Evolutionary conservation across 345 rosid species (phyloP).

Genomic region (Aquilaria malaccensis): DNA sequence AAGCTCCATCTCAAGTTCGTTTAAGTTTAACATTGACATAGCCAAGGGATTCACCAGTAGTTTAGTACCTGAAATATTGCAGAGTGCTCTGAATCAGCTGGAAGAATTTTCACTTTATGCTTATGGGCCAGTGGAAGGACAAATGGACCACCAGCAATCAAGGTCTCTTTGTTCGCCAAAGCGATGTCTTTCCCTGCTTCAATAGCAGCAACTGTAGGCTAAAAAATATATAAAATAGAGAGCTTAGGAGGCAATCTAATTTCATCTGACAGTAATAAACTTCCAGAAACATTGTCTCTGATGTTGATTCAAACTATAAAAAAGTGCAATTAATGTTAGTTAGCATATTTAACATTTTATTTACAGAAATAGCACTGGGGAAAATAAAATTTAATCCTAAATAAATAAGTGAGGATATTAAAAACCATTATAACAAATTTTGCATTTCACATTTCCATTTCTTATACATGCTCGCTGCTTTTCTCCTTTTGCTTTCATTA

Average conservation of each 20-base stretch:
- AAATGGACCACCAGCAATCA: slow-evolving; percentile 95
- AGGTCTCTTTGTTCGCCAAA: slow-evolving; percentile 96
- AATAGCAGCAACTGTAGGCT: slow-evolving; percentile 98
- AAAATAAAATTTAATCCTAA: too few relatives aligned
- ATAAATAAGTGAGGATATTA: too few relatives aligned
- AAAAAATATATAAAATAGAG: slow-evolving; percentile 1
- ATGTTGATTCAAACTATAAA: too few relatives aligned
- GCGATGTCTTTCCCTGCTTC: slow-evolving; percentile 95
- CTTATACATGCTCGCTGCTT: too few relatives aligned
- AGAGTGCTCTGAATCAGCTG: slow-evolving; percentile 99
- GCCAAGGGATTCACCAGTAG: background rate
- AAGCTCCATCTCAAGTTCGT: background rate
- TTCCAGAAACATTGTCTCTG: too few relatives aligned
- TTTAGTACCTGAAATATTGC: slow-evolving; percentile 88
- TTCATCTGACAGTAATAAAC: background rate
- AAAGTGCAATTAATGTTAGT: too few relatives aligned
- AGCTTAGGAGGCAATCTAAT: slow-evolving; percentile 8
- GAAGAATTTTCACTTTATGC: slow-evolving; percentile 88
- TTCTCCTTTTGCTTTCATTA: too few relatives aligned
- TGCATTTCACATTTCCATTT: too few relatives aligned
- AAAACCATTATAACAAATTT: too few relatives aligned
- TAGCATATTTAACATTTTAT: too few relatives aligned
- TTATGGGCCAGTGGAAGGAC: slow-evolving; percentile 92
- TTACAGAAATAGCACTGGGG: too few relatives aligned
- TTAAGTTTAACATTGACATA: background rate